phyloP scores from a whole-genome alignment of 1,284 basidiomycete species.

The Neotropicomus parvogracilis region DNA sequence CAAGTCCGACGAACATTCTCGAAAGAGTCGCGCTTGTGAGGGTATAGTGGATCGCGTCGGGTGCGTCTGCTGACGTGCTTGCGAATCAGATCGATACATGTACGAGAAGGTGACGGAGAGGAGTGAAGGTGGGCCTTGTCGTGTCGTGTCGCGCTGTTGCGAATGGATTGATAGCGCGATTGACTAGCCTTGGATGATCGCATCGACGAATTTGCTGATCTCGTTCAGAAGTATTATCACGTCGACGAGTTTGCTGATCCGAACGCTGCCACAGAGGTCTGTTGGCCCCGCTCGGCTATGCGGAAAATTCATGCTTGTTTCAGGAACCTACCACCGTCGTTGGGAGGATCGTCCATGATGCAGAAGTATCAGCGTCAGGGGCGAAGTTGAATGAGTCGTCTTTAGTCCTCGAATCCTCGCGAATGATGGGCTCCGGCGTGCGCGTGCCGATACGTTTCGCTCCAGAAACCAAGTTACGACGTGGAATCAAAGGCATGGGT shows the following conservation, averaged over 20 bases:
- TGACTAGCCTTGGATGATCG: constrained; percentile 70
- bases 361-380: constrained; percentile 48
- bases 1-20: constrained; percentile 39
- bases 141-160: background rate
- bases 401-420: constrained; percentile 77
- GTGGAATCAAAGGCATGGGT: constrained; percentile 59
- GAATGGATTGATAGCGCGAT: background rate
- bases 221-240: constrained; percentile 66
- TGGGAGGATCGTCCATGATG: constrained; percentile 77
- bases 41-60: constrained; percentile 4
- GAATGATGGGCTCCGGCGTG: constrained; percentile 70
- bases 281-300: constrained; percentile 18
- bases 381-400: constrained; percentile 73
- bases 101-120: constrained; percentile 84
- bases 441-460: constrained; percentile 73
- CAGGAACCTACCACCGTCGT: constrained; percentile 76
- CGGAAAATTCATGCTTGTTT: constrained; percentile 4
- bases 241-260: constrained; percentile 78
- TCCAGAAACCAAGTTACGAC: constrained; percentile 61
- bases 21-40: constrained; percentile 56
- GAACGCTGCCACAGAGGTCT: constrained; percentile 63
- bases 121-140: constrained; percentile 58
- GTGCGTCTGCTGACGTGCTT: constrained; percentile 10
- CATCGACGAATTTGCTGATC: constrained; percentile 80
- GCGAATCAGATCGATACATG: constrained; percentile 79